Conservation (phyloP, 352 stramenopile species). For the Plasmopara muralis region DNA sequence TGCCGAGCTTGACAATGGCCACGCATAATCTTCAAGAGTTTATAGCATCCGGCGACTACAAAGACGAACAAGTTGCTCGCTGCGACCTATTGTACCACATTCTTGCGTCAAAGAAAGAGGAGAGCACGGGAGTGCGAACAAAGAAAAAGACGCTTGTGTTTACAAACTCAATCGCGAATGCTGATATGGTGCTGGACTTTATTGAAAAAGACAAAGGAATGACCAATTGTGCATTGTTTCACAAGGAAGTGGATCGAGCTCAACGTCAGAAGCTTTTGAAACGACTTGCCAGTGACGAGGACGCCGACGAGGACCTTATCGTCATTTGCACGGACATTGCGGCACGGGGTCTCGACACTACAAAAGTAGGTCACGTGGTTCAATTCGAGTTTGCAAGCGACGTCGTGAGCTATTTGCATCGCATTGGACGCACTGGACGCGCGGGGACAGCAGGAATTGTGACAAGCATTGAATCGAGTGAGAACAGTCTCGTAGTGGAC, state of each 20-base stretch:
- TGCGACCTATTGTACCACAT: constrained; percentile 48
- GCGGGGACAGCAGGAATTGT: constrained; percentile 47
- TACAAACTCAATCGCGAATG: constrained; percentile 66
- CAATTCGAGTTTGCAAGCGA: constrained; percentile 80
- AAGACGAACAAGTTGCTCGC: constrained; percentile 25
- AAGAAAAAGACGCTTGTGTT: constrained; percentile 76
- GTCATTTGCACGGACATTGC: constrained; percentile 78
- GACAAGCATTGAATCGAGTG: constrained; percentile 54
- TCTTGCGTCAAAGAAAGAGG: constrained; percentile 15
- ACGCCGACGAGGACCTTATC: constrained; percentile 27
- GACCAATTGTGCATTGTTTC: constrained; percentile 34
- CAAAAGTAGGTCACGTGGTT: constrained; percentile 60
- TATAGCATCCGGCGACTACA: constrained; percentile 9
- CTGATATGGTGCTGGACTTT: constrained; percentile 47
- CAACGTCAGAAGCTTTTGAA: constrained; percentile 43
- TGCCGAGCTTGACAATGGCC: constrained; percentile 40
- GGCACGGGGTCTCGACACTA: constrained; percentile 64
- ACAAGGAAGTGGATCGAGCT: constrained; percentile 56
- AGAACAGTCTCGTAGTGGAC: constrained; percentile 55
- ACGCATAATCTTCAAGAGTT: constrained; percentile 39
- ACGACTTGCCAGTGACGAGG: constrained; percentile 28
- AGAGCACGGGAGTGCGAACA: constrained; percentile 2
- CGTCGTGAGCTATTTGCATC: constrained; percentile 77
- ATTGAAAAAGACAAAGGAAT: constrained; percentile 33
- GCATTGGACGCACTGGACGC: constrained; percentile 66